Base-by-base conservation (phyloP, 306 rosid genomes). In the Acacia crassicarpa region DNA sequence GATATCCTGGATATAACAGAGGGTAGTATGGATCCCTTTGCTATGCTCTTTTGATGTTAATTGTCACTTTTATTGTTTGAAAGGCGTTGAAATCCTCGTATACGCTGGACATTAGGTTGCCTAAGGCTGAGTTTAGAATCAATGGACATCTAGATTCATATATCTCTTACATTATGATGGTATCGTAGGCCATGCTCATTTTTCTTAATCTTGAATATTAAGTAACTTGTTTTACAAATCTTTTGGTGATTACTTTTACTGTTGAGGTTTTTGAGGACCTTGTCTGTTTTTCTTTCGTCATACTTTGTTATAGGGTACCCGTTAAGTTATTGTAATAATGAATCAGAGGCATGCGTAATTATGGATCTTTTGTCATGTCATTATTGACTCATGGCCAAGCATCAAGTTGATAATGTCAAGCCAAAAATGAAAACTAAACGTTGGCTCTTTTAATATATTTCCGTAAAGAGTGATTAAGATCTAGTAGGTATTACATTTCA, bases 21-120 rank as follows among this genome's bases (percentile, higher is more conserved):
- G 33, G 23, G 25, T 62, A 61, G 17, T 66, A 54, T 9, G 62
- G 76, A n/a, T 35, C 33, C 54, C 22, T 35, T 51, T 80, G 66
- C 49, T 70, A 13, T 13, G 43, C 46, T 2, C 2, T 56, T 78
- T 73, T 58, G 27, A 27, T 72, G 74, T 23, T 73, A 49, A 27
- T 33, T 67, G 81, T 10, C 40, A 68, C 25, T 67, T 78, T 81
- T 56, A 33, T 78, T 73, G 59, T 70, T 62, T 71, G 23, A 67
- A 70, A 80, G 58, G 73, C 43, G 44, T 81, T 81, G 71, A 72
- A 62, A 46, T 62, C 25, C 20, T 45, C 1, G 30, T 79, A 17
- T 58, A 78, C 33, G 72, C 61, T 48, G 46, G 79, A 56, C 32
- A 81, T 70, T 56, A 66, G 62, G 77, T 81, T 51, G 56, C 30